phyloP scores from a whole-genome alignment of 2,329 filamentous ascomycete species.

The Colletotrichum echinochloae region DNA sequence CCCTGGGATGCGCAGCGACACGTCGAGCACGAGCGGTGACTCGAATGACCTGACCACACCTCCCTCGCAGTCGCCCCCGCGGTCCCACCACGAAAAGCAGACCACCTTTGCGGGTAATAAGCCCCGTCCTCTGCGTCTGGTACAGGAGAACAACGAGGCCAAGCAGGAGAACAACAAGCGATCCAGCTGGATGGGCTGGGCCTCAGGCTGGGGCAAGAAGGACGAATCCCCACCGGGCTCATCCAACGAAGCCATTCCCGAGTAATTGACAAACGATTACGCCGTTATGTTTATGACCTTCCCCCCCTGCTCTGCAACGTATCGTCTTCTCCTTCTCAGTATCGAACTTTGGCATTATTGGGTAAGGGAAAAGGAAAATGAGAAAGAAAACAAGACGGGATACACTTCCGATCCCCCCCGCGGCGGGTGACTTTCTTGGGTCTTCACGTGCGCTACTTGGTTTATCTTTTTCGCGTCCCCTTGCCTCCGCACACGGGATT shows the following conservation, averaged over 20 bases:
- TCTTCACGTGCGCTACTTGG: constrained; percentile 15
- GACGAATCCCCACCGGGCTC: constrained; percentile 53
- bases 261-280: constrained; percentile 37
- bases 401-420: constrained; percentile 6
- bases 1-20: constrained; percentile 76
- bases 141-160: constrained; percentile 77
- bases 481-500: constrained; percentile 3
- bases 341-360: constrained; percentile 28
- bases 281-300: constrained; percentile 40
- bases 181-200: constrained; percentile 75
- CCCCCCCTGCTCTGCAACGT: constrained; percentile 26
- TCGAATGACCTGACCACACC: constrained; percentile 65
- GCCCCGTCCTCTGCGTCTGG: constrained; percentile 85
- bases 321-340: constrained; percentile 17
- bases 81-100: constrained; percentile 63
- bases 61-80: constrained; percentile 66
- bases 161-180: constrained; percentile 66
- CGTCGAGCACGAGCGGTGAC: constrained; percentile 75
- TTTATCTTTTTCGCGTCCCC: not conserved
- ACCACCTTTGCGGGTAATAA: constrained; percentile 76
- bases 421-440: not conserved
- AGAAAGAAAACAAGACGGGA: constrained; percentile 22
- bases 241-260: constrained; percentile 37
- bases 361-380: constrained; percentile 12
- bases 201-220: constrained; percentile 61